phyloP scores from a whole-genome alignment of 495 filamentous ascomycete species.

The Emericellopsis terricola region DNA sequence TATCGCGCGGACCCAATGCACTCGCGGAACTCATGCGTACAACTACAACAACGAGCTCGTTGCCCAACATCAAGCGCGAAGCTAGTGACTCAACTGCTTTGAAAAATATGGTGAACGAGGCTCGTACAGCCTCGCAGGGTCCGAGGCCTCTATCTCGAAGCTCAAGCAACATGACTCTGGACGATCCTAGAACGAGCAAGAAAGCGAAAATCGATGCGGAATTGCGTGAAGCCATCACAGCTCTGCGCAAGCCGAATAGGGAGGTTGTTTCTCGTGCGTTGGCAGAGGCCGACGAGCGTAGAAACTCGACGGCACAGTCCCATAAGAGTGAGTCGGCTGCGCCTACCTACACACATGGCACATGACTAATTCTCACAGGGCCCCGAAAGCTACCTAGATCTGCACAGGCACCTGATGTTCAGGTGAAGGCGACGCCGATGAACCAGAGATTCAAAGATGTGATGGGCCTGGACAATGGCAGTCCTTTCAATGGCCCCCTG shows the following conservation, averaged over 20 bases:
- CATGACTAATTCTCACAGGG: constrained; percentile 26
- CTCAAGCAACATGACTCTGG: constrained; percentile 8
- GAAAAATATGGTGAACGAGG: constrained; percentile 26
- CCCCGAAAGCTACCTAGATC: constrained; percentile 48
- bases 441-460: constrained; percentile 33
- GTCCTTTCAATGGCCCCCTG: constrained; percentile 8
- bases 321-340: constrained; percentile 12
- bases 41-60: constrained; percentile 40
- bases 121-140: constrained; percentile 20
- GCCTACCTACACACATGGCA: neutral
- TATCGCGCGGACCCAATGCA: constrained; percentile 31
- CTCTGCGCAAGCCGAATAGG: constrained; percentile 76
- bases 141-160: constrained; percentile 8
- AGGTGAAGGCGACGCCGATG: constrained; percentile 65
- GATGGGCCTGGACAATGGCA: constrained; percentile 9
- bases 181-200: constrained; percentile 49
- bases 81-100: constrained; percentile 37
- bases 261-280: constrained; percentile 55
- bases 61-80: constrained; percentile 45
- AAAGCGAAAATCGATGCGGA: constrained; percentile 64
- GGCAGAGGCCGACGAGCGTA: constrained; percentile 49
- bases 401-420: constrained; percentile 33
- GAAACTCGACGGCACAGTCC: constrained; percentile 20
- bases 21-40: constrained; percentile 47
- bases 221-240: constrained; percentile 63